Evolutionary conservation across 176 grass and related monocot genomes (phyloP).

Genomic region (Aegilops speltoides): DNA sequence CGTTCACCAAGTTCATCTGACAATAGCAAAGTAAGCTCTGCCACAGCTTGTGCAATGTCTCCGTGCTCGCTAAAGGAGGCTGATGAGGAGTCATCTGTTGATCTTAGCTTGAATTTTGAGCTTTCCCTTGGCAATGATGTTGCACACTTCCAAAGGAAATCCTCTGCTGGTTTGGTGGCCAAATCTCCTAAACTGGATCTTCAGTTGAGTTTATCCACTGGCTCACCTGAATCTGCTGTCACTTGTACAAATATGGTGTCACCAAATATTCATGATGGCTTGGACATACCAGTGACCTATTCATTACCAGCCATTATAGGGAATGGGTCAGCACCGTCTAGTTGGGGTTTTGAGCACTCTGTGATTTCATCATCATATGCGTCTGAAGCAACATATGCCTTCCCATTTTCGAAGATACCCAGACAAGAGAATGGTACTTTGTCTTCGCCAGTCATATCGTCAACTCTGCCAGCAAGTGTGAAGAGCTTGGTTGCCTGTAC

Average conservation of each 20-base stretch:
- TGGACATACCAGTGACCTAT: constrained; percentile 18
- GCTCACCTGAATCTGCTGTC: constrained; percentile 59
- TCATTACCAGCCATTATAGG: constrained; percentile 6
- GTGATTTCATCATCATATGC: constrained; percentile 34
- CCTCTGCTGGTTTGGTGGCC: constrained; percentile 14
- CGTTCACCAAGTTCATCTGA: constrained; percentile 60
- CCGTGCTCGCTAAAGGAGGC: constrained; percentile 62
- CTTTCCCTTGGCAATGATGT: constrained; percentile 45
- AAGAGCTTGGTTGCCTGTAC: constrained; percentile 50
- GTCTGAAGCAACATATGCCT: constrained; percentile 40
- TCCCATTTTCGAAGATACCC: constrained; percentile 35
- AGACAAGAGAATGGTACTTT: constrained; percentile 27
- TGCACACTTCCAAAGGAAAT: constrained; percentile 38
- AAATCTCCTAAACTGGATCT: constrained; percentile 54
- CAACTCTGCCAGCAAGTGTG: constrained; percentile 46
- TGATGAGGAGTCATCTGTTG: constrained; percentile 63
- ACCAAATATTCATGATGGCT: constrained; percentile 19
- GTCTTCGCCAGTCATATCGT: constrained; percentile 39
- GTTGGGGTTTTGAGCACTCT: constrained; percentile 48
- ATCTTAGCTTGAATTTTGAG: constrained; percentile 66
- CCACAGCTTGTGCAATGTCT: constrained; percentile 48
- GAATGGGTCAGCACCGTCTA: constrained; percentile 42
- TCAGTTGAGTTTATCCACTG: constrained; percentile 70
- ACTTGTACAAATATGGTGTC: constrained; percentile 32
- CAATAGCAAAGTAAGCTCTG: constrained; percentile 72